Percentiles rank a stretch among this genome's conserved stretches.
Conservation (phyloP, 306 rosid species). For the Cucumis sativus region Cucumber_9930_V3 NC_026660.2:5815001-5815500, state of each 20-base stretch:
- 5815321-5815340: neutral
- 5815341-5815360: neutral
- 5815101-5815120: neutral
- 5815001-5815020: slow-evolving; percentile 78
- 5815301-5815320: neutral
- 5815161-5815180: slow-evolving; percentile 79
- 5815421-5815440: neutral
- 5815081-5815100: neutral
- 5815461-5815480: too few species aligned
- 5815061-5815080: neutral
- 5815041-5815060: slow-evolving; percentile 16
- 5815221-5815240: slow-evolving; percentile 94
- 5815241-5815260: slow-evolving; percentile 82
- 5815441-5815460: neutral
- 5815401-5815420: neutral
- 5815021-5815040: slow-evolving; percentile 51
- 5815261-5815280: slow-evolving; percentile 93
- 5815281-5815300: slow-evolving; percentile 72
- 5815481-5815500: neutral
- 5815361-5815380: neutral
- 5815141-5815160: slow-evolving; percentile 69
- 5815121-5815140: neutral
- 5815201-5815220: slow-evolving; percentile 68
- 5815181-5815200: slow-evolving; percentile 89
- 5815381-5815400: neutral